A percentile compares a stretch with the other conserved stretches of the same genome.
Evolutionary conservation across 805 yeast genomes (phyloP).

Genomic region (Zygoascus flipseniorum): DNA sequence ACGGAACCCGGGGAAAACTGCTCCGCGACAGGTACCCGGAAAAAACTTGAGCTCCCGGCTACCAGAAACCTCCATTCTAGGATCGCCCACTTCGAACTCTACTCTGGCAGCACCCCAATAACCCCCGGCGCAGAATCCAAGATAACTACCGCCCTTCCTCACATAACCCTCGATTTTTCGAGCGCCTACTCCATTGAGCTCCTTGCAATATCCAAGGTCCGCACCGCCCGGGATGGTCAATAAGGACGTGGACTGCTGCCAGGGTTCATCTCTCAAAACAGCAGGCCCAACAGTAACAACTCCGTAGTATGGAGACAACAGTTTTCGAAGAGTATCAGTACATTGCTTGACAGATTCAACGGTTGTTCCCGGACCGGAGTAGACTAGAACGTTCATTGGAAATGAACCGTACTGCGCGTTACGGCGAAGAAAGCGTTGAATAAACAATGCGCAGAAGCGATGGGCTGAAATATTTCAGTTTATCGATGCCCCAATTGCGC

Average conservation of each 20-base stretch:
- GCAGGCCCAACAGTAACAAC: conserved; percentile 61
- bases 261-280: conserved; percentile 70
- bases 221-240: conserved; percentile 96
- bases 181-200: conserved; percentile 64
- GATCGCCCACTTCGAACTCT: conserved; percentile 77
- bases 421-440: background rate
- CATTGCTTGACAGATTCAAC: conserved; percentile 80
- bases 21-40: conserved; percentile 78
- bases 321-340: conserved; percentile 60
- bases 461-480: no score
- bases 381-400: conserved; percentile 65
- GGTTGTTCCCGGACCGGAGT: conserved; percentile 77
- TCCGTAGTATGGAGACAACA: conserved; percentile 82
- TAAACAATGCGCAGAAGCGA: no score
- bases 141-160: conserved; percentile 65
- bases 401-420: background rate
- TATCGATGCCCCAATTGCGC: no score
- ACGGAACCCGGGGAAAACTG: conserved; percentile 70
- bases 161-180: conserved; percentile 53
- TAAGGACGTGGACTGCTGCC: conserved; percentile 72
- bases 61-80: conserved; percentile 72
- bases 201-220: conserved; percentile 74
- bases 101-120: conserved; percentile 68
- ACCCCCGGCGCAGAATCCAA: conserved; percentile 96
- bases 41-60: conserved; percentile 71